Conservation (phyloP, 805 yeast species). For the Suhomyces prunicola region DNA sequence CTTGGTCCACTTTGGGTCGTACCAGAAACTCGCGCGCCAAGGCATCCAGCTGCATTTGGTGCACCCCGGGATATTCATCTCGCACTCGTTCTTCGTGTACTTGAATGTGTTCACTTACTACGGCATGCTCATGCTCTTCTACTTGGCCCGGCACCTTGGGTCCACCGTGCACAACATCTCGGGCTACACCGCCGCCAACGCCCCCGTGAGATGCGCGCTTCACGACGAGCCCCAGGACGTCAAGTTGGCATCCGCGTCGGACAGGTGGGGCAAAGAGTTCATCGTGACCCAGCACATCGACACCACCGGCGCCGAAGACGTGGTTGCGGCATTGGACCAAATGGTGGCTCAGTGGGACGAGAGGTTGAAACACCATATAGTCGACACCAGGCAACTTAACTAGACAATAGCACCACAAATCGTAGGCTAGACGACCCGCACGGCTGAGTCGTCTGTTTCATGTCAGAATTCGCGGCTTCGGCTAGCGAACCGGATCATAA, state of each 20-base stretch:
- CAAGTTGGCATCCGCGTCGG: slow-evolving; percentile 66
- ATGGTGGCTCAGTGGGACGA: slow-evolving; percentile 70
- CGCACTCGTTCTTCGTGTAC: slow-evolving; percentile 72
- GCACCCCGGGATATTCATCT: slow-evolving; percentile 92
- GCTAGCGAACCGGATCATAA: neutral
- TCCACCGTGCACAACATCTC: slow-evolving; percentile 86
- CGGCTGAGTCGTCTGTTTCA: neutral
- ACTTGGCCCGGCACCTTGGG: slow-evolving; percentile 76
- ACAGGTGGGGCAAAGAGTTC: slow-evolving; percentile 61
- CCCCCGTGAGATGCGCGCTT: slow-evolving; percentile 61
- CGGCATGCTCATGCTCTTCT: slow-evolving; percentile 83
- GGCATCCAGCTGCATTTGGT: slow-evolving; percentile 68
- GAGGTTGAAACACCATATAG: slow-evolving; percentile 69
- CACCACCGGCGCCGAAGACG: slow-evolving; percentile 61
- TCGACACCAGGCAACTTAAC: slow-evolving; percentile 36
- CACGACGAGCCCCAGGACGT: slow-evolving; percentile 52
- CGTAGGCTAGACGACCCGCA: no score
- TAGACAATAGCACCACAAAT: neutral
- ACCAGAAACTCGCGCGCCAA: slow-evolving; percentile 42
- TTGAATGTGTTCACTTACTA: slow-evolving; percentile 76
- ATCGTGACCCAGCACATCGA: slow-evolving; percentile 57
- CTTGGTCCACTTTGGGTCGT: slow-evolving; percentile 72
- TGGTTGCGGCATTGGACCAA: slow-evolving; percentile 58
- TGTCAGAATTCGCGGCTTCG: neutral
- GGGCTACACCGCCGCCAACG: slow-evolving; percentile 87